Evolutionary conservation across 345 rosid genomes (phyloP), one percentile per base, ranked within the genome.

Genomic region (Linum usitatissimum): DNA sequence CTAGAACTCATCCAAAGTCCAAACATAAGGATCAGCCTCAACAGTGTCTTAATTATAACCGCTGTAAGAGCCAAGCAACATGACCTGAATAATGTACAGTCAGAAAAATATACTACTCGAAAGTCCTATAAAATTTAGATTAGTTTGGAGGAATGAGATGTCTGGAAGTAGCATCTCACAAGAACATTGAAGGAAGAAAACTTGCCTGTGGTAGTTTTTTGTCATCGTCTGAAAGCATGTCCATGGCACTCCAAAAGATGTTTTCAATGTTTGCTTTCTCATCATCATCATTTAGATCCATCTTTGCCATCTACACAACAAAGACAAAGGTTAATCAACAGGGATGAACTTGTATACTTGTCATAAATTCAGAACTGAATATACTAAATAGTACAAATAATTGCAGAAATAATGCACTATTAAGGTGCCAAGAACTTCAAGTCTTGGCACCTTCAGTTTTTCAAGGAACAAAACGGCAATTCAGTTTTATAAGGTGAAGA

Each of bases 161-260:
- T 42, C 49, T 2, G 15, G 9, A 42, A 42, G 19, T 17, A 55
- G 23, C 45, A 30, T 13, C 62, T 56, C 66, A 57, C 18, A 61
- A 61, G 55, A 62, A 73, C 69, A 23, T 64, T 69, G 42, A 57
- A 36, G 51, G 68, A 57, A 31, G 59, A 74, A 18, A 68, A 74
- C 88, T 83, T 86, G 76, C 99, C 99, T 93, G 99, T 59, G 99
- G 99, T 67, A 93, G 90, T 83, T 93, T 90, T 76, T 87, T 93
- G 77, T 93, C 99, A 72, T 93, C 99, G 64, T 87, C 87, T 23
- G 99, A 93, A 63, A 93, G 97, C 90, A 84, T 87, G 81, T 84
- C 97, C 78, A 93, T 90, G 67, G 99, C 99, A 81, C 90, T 90
- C 83, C 91, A 87, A 68, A 90, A 93, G 64, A 90, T 87, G 23